Percentiles rank a stretch among this genome's conserved stretches.
Evolutionary conservation across 1,284 basidiomycete genomes (phyloP).

Genomic region (Ustilago xerochloae): DNA sequence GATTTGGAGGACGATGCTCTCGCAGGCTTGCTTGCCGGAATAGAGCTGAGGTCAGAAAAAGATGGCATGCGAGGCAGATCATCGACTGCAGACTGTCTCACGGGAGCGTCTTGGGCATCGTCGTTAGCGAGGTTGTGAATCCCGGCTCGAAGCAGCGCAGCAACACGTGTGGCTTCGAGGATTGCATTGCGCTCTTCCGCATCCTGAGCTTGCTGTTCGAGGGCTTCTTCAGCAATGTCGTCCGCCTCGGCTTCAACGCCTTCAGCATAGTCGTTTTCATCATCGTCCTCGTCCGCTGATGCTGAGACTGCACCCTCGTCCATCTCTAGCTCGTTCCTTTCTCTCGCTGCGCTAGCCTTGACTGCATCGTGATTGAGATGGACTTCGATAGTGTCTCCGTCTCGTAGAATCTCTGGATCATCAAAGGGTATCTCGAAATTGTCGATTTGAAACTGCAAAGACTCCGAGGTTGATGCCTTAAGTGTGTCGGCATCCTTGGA

Average conservation of each 20-base stretch:
- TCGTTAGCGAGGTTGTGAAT: conserved; percentile 8
- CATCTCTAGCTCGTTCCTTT: not conserved
- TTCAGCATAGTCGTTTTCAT: conserved; percentile 3
- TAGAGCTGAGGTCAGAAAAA: not conserved
- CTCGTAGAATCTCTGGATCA: conserved; percentile 38
- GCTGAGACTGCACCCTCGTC: not conserved
- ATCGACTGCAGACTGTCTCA: not conserved
- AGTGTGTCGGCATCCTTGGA: too few relatives aligned
- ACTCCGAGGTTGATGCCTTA: too few relatives aligned
- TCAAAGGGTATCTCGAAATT: conserved; percentile 36
- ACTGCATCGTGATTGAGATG: not conserved
- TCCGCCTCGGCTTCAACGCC: not conserved
- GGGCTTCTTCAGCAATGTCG: not conserved
- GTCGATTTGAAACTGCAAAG: conserved; percentile 22
- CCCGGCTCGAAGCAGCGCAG: conserved; percentile 20
- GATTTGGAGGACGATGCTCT: not conserved
- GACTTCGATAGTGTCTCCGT: conserved; percentile 39
- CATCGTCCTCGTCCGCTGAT: not conserved
- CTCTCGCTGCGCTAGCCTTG: too few relatives aligned
- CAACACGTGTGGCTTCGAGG: conserved; percentile 16
- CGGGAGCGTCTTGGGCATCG: not conserved
- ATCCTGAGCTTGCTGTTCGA: conserved; percentile 1
- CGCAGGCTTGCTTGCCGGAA: not conserved
- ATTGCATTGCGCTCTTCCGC: conserved; percentile 18
- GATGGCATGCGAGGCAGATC: conserved; percentile 24